Conservation (phyloP, 2,329 filamentous ascomycete genomes). For the Aspergillus spinulosporus region DNA sequence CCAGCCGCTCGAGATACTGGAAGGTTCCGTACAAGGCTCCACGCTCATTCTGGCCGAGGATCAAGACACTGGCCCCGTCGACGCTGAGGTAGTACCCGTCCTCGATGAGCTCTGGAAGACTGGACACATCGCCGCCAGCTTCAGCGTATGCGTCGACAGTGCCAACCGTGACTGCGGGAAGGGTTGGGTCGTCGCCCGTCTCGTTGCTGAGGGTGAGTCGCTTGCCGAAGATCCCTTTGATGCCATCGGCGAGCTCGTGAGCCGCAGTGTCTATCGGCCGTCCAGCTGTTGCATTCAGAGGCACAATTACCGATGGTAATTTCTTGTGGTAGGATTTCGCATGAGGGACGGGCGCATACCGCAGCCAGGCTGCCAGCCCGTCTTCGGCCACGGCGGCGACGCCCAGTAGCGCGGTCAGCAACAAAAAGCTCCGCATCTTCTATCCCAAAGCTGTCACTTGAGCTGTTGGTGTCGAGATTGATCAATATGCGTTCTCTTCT, state of each 20-base stretch:
- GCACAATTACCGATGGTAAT: conserved; percentile 53
- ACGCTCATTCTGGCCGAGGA: conserved; percentile 65
- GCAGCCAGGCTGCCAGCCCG: conserved; percentile 63
- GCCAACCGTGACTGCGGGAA: conserved; percentile 21
- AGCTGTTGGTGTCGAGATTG: neutral
- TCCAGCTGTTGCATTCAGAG: conserved; percentile 54
- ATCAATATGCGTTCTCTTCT: neutral
- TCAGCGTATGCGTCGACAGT: conserved; percentile 34
- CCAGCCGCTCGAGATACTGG: conserved; percentile 66
- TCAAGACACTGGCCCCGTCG: conserved; percentile 51
- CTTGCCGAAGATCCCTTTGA: conserved; percentile 59
- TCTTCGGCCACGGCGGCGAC: conserved; percentile 54
- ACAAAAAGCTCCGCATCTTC: neutral
- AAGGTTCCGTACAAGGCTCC: conserved; percentile 70
- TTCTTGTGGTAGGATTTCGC: conserved; percentile 38
- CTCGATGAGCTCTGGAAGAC: conserved; percentile 31
- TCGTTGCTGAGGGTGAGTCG: conserved; percentile 29
- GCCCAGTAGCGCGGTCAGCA: neutral
- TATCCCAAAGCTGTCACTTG: neutral
- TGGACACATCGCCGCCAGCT: conserved; percentile 20
- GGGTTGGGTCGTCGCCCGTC: neutral
- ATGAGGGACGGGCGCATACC: conserved; percentile 58
- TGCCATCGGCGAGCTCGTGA: conserved; percentile 58
- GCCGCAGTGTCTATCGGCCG: conserved; percentile 63
- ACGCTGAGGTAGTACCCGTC: conserved; percentile 62